Evolutionary conservation across 2,329 filamentous ascomycete species (phyloP).

Genomic region (Neofusicoccum laricinum): DNA sequence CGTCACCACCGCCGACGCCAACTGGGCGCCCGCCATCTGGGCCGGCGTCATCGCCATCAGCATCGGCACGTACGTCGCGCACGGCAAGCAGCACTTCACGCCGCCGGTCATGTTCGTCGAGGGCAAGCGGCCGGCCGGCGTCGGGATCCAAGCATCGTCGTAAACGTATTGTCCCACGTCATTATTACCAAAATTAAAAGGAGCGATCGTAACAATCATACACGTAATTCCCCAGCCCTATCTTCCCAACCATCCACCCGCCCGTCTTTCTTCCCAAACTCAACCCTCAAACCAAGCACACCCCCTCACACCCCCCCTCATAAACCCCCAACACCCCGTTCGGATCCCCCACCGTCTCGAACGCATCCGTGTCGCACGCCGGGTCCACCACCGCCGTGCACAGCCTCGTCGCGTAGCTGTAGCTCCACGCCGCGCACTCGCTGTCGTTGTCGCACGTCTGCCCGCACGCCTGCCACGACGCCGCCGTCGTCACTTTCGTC

Average conservation of each 20-base stretch:
- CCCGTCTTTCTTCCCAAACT: too few species aligned
- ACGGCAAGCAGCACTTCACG: conserved; percentile 18
- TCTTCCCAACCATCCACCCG: too few species aligned
- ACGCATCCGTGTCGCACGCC: not conserved
- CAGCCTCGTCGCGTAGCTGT: not conserved
- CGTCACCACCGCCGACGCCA: conserved; percentile 14
- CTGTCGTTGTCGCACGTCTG: conserved; percentile 1
- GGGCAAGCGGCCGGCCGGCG: conserved; percentile 3
- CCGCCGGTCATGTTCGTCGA: conserved; percentile 19
- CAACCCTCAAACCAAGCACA: not conserved
- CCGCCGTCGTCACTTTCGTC: too few species aligned
- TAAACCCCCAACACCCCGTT: not conserved
- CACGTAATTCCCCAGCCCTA: too few species aligned
- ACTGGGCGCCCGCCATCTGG: conserved; percentile 20
- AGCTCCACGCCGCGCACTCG: not conserved
- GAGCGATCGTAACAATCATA: not conserved
- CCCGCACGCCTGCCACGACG: not conserved
- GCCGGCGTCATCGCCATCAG: conserved; percentile 6
- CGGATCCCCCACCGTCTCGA: not conserved
- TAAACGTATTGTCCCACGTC: not conserved
- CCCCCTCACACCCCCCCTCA: not conserved
- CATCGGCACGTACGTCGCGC: not conserved
- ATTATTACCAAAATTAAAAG: not conserved
- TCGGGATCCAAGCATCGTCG: conserved; percentile 13
- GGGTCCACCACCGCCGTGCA: not conserved